A percentile compares a stretch with the other conserved stretches of the same genome.
Evolutionary conservation across 345 rosid genomes (phyloP).

Genomic region (Hevea brasiliensis): DNA sequence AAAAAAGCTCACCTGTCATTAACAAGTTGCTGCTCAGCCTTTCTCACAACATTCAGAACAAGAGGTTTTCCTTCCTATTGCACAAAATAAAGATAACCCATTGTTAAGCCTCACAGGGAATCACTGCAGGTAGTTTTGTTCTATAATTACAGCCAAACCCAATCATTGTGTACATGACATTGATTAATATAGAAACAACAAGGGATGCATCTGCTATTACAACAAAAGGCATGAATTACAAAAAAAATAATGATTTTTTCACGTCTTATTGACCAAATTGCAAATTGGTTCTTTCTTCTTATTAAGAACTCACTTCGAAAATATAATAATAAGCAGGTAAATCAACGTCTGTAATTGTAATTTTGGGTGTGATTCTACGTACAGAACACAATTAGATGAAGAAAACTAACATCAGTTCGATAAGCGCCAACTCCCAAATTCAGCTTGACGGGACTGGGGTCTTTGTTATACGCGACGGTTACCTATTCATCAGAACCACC

Average conservation of each 20-base stretch:
- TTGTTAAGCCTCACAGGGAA: neutral
- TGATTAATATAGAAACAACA: neutral
- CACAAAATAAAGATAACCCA: neutral
- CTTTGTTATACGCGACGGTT: constrained; percentile 91
- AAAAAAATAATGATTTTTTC: neutral
- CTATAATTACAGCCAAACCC: neutral
- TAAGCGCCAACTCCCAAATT: constrained; percentile 97
- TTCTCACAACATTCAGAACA: constrained; percentile 70
- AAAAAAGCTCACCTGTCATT: constrained; percentile 55
- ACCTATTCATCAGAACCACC: constrained; percentile 42
- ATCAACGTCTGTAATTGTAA: too few species aligned
- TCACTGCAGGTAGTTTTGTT: neutral
- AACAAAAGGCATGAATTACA: too few species aligned
- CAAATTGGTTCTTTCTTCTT: too few species aligned
- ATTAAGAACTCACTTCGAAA: too few species aligned
- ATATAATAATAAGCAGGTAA: too few species aligned
- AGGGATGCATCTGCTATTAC: too few species aligned
- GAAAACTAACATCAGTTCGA: constrained; percentile 71
- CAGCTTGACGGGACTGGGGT: constrained; percentile 81
- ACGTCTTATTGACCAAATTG: neutral
- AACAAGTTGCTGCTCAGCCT: constrained; percentile 73
- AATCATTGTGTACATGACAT: neutral
- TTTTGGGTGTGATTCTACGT: too few species aligned
- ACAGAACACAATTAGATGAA: neutral
- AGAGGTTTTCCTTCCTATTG: constrained; percentile 78